Evolutionary conservation across 139 green algal species (phyloP).

Genomic region (Parachlorella kessleri): DNA sequence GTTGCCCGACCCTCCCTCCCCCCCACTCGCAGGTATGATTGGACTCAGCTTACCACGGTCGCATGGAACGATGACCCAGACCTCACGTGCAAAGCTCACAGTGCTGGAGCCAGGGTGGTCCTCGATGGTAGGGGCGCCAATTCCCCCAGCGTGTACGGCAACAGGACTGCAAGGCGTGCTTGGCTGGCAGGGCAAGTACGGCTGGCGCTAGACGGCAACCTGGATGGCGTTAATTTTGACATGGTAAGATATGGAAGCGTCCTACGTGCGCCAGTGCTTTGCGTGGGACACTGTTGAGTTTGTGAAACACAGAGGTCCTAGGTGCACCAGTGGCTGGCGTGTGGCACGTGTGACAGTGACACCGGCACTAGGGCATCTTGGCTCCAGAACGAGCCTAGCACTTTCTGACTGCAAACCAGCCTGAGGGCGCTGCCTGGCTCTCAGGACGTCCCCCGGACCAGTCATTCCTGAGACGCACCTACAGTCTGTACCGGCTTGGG

Average conservation of each 20-base stretch:
- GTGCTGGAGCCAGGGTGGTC: slow-evolving; percentile 32
- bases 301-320: not conserved
- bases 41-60: slow-evolving; percentile 33
- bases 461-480: not conserved
- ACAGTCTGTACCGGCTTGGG: too few relatives aligned
- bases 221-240: slow-evolving; percentile 72
- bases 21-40: slow-evolving; percentile 25
- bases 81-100: slow-evolving; percentile 22
- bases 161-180: not conserved
- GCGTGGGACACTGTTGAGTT: not conserved
- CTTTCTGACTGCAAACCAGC: too few relatives aligned
- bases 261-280: not conserved
- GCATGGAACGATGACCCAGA: slow-evolving; percentile 35
- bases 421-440: too few relatives aligned
- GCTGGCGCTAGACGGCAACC: slow-evolving; percentile 1
- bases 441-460: not conserved
- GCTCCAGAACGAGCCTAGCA: too few relatives aligned
- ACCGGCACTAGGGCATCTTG: too few relatives aligned
- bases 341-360: too few relatives aligned
- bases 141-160: not conserved
- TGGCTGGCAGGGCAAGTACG: slow-evolving; percentile 1
- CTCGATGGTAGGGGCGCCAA: slow-evolving; percentile 25
- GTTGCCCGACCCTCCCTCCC: not conserved
- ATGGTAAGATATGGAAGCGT: slow-evolving; percentile 46
- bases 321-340: too few relatives aligned